phyloP scores from a whole-genome alignment of 345 rosid species.

The Leavenworthia alabamica region DNA sequence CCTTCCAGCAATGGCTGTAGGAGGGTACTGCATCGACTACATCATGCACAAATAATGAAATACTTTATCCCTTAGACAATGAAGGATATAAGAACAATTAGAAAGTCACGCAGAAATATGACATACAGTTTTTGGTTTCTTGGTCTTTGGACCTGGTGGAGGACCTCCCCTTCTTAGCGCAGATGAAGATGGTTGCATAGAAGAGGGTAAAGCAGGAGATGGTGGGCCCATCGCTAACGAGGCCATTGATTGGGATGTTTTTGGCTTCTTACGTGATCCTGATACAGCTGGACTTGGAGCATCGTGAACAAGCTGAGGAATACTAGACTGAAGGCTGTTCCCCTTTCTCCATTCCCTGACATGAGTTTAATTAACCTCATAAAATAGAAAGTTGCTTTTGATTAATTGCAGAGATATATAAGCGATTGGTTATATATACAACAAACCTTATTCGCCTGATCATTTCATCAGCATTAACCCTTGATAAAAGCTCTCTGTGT shows the following conservation, averaged over 20 bases:
- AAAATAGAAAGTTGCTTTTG: neutral
- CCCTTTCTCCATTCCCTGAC: constrained; percentile 91
- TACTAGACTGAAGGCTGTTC: constrained; percentile 56
- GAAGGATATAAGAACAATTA: neutral
- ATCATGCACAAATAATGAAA: constrained; percentile 35
- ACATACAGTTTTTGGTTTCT: constrained; percentile 87
- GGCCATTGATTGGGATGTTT: constrained; percentile 70
- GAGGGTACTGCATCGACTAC: constrained; percentile 62
- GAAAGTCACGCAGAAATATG: constrained; percentile 5
- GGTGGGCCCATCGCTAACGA: constrained; percentile 76
- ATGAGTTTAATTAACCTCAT: neutral
- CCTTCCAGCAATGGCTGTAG: constrained; percentile 62
- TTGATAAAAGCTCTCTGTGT: constrained; percentile 74
- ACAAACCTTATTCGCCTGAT: constrained; percentile 76
- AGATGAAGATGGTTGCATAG: constrained; percentile 84
- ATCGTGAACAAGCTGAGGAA: constrained; percentile 61
- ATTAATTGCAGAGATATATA: neutral
- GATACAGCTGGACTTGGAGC: constrained; percentile 77
- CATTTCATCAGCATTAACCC: constrained; percentile 84
- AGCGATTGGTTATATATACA: constrained; percentile 5
- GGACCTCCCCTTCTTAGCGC: constrained; percentile 65
- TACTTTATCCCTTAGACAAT: constrained; percentile 21
- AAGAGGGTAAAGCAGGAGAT: constrained; percentile 61
- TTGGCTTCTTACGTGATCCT: constrained; percentile 84
- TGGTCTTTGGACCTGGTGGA: constrained; percentile 55